Conservation (phyloP, 768 basidiomycete genomes). For the Hypholoma fasciculare region DNA sequence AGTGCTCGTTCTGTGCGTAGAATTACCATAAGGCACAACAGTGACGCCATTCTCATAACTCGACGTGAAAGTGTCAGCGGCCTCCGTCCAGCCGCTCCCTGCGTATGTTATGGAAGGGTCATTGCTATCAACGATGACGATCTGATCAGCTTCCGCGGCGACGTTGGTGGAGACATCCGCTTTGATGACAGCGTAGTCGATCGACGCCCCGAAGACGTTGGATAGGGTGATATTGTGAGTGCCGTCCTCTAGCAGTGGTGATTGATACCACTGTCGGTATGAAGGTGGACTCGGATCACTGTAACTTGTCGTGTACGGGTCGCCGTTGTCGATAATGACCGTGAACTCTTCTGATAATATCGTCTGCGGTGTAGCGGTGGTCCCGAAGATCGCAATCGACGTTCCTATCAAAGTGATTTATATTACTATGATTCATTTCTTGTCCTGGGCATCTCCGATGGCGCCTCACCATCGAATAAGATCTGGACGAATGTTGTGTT, state of each 20-base stretch:
- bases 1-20: neutral
- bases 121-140: neutral
- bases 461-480: neutral
- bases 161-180: neutral
- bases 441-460: neutral
- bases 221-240: slow-evolving; percentile 14
- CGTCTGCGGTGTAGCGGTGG: neutral
- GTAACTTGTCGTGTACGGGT: slow-evolving; percentile 1
- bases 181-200: slow-evolving; percentile 14
- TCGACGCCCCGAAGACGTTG: neutral
- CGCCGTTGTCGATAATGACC: slow-evolving; percentile 16
- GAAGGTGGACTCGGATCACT: slow-evolving; percentile 8
- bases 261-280: slow-evolving; percentile 19
- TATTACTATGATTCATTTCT: neutral
- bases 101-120: neutral
- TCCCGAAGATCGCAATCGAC: slow-evolving; percentile 13
- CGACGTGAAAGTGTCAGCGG: neutral
- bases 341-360: slow-evolving; percentile 3
- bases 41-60: too few species aligned
- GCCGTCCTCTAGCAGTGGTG: slow-evolving; percentile 13
- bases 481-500: neutral
- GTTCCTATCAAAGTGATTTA: slow-evolving; percentile 5
- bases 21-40: neutral
- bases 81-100: neutral
- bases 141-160: neutral